These are phyloP conservation scores for Arthrobotrys megalospora DNA, from an alignment of 2,329 filamentous ascomycete species.

Conservation along the genomic window DNA sequence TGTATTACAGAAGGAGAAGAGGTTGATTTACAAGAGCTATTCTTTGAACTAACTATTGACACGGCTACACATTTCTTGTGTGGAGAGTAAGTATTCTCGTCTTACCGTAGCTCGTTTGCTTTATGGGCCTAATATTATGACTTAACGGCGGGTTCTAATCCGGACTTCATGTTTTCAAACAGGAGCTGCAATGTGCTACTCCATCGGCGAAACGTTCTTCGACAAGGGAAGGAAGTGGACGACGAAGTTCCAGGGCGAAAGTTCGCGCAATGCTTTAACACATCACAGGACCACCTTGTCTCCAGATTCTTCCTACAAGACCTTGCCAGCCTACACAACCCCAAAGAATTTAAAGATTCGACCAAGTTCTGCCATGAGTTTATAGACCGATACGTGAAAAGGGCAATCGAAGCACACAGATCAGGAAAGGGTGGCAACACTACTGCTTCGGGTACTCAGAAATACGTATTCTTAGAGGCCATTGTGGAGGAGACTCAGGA, in stretches of 20 bases:
- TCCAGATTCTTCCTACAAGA: conserved; percentile 65
- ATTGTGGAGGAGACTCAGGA: conserved; percentile 65
- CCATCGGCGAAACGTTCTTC: conserved; percentile 41
- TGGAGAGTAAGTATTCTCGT: conserved; percentile 69
- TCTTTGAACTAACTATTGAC: conserved; percentile 76
- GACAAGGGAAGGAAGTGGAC: conserved; percentile 64
- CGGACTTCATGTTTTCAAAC: conserved; percentile 17
- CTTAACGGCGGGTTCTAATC: too few species aligned
- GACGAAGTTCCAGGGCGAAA: conserved; percentile 35
- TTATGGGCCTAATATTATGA: too few species aligned
- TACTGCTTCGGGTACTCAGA: too few species aligned
- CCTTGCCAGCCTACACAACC: conserved; percentile 64
- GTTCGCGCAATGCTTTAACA: conserved; percentile 68
- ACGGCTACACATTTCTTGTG: conserved; percentile 79
- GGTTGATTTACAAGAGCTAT: conserved; percentile 75
- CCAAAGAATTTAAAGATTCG: conserved; percentile 67
- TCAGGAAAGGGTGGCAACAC: conserved; percentile 65
- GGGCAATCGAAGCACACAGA: conserved; percentile 67
- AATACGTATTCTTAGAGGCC: conserved; percentile 66
- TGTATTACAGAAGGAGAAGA: conserved; percentile 71
- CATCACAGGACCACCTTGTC: conserved; percentile 67
- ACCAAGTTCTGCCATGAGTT: conserved; percentile 69
- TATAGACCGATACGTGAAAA: conserved; percentile 70
- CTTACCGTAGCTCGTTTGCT: too few species aligned
- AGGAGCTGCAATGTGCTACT: conserved; percentile 51